phyloP scores from a whole-genome alignment of 805 yeast genomes.

The Candida montana region DNA sequence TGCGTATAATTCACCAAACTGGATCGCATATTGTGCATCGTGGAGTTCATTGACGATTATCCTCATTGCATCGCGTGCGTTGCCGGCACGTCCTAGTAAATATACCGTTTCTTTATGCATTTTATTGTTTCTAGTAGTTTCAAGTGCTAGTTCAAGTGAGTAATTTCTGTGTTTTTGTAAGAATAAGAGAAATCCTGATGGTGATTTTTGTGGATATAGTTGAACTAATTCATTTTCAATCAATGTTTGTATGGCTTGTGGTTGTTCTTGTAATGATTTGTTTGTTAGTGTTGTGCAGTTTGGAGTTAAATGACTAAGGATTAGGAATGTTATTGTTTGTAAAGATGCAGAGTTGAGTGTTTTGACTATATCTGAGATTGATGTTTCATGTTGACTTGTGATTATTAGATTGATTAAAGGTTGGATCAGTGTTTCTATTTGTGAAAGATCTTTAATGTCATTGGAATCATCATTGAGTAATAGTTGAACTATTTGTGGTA shows the following conservation, averaged over 20 bases:
- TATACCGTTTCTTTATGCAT: constrained; percentile 72
- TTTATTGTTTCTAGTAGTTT: constrained; percentile 48
- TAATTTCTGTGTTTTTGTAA: constrained; percentile 56
- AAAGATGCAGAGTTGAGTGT: constrained; percentile 37
- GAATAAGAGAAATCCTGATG: constrained; percentile 51
- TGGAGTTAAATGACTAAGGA: constrained; percentile 39
- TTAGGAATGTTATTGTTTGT: constrained; percentile 54
- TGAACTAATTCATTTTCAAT: constrained; percentile 63
- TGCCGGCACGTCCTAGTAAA: constrained; percentile 77
- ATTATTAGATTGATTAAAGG: constrained; percentile 52
- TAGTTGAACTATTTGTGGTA: constrained; percentile 48
- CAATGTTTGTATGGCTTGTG: neutral
- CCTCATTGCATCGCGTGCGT: constrained; percentile 65
- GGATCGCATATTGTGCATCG: constrained; percentile 77
- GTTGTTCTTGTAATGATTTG: constrained; percentile 31
- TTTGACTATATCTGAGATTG: constrained; percentile 46
- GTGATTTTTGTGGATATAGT: constrained; percentile 60
- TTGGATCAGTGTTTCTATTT: constrained; percentile 27
- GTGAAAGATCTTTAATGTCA: constrained; percentile 1
- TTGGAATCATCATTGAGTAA: constrained; percentile 29
- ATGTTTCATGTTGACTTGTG: constrained; percentile 58
- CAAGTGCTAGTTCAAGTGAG: constrained; percentile 65
- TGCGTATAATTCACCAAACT: constrained; percentile 62
- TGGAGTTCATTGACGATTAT: constrained; percentile 71
- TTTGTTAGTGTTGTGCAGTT: constrained; percentile 24